A percentile compares a stretch with the other conserved stretches of the same genome.
Conservation (phyloP, 768 basidiomycete genomes). For the Tricholoma furcatifolium region DNA sequence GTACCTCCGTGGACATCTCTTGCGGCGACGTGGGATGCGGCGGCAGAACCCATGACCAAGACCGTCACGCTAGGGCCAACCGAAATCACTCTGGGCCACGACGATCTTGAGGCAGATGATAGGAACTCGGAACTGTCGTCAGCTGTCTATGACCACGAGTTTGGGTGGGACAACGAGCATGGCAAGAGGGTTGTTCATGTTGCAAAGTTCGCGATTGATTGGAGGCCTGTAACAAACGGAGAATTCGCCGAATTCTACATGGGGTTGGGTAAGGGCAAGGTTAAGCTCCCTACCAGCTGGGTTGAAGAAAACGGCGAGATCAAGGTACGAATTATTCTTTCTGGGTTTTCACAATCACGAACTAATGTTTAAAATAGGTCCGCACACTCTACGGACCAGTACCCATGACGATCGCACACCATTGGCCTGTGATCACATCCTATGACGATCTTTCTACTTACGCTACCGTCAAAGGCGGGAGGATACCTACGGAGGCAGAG, state of each 20-base stretch:
- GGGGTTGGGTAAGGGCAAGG: constrained; percentile 39
- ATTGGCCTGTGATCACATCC: constrained; percentile 86
- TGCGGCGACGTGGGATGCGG: constrained; percentile 45
- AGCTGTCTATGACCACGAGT: constrained; percentile 58
- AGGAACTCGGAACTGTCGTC: constrained; percentile 24
- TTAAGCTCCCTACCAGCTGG: constrained; percentile 75
- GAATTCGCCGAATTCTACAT: constrained; percentile 75
- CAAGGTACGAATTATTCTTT: constrained; percentile 35
- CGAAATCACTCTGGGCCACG: constrained; percentile 69
- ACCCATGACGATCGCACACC: constrained; percentile 65
- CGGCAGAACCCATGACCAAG: constrained; percentile 38
- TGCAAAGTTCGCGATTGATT: constrained; percentile 71
- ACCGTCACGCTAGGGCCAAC: constrained; percentile 61
- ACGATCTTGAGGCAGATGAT: constrained; percentile 80
- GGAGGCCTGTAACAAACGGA: constrained; percentile 86
- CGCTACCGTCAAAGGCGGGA: constrained; percentile 85
- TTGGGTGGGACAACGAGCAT: constrained; percentile 96
- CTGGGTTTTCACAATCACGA: neutral
- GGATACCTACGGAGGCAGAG: constrained; percentile 90
- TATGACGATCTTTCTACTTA: constrained; percentile 79
- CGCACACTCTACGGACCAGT: constrained; percentile 89
- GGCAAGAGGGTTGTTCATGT: constrained; percentile 65
- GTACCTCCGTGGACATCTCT: constrained; percentile 69
- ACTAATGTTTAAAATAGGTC: constrained; percentile 41
- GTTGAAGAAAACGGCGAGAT: constrained; percentile 48